These are phyloP conservation scores for Dendrobium huoshanense DNA, from an alignment of 106 monocot genomes.

Conservation along the genomic window DNA sequence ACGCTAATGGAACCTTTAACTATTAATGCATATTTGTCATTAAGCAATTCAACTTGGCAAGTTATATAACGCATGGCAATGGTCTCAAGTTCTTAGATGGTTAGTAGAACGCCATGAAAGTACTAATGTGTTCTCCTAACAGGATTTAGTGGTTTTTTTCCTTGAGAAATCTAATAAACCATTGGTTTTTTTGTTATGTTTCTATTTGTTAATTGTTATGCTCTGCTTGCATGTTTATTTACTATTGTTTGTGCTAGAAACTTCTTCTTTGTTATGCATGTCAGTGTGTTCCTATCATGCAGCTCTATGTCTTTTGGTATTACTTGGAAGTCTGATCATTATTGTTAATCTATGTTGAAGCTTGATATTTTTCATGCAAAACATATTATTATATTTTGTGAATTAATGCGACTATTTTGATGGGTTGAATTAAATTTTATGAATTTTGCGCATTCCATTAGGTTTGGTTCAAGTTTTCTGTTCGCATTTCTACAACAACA, in stretches of 20 bases:
- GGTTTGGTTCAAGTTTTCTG: too few species aligned
- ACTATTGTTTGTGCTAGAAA: background rate
- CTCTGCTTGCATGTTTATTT: background rate
- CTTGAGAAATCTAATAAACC: background rate
- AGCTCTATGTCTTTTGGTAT: background rate
- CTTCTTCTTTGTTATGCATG: background rate
- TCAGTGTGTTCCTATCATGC: background rate
- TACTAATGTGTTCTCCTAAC: background rate
- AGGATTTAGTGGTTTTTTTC: background rate
- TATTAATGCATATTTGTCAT: background rate
- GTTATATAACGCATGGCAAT: background rate
- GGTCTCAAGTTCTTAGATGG: too few species aligned
- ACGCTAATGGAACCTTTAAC: background rate
- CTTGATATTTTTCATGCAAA: too few species aligned
- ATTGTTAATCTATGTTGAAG: background rate
- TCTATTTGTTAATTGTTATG: background rate
- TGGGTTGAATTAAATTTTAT: too few species aligned
- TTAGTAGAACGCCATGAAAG: too few species aligned
- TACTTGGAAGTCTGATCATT: background rate
- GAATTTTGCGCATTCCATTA: too few species aligned
- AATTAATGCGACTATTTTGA: too few species aligned
- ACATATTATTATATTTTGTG: too few species aligned
- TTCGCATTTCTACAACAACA: too few species aligned
- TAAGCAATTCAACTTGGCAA: background rate
- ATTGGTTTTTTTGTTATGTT: background rate